These are phyloP conservation scores for Ogataea methanolica DNA, from an alignment of 805 yeast species.

Conservation along the genomic window DNA sequence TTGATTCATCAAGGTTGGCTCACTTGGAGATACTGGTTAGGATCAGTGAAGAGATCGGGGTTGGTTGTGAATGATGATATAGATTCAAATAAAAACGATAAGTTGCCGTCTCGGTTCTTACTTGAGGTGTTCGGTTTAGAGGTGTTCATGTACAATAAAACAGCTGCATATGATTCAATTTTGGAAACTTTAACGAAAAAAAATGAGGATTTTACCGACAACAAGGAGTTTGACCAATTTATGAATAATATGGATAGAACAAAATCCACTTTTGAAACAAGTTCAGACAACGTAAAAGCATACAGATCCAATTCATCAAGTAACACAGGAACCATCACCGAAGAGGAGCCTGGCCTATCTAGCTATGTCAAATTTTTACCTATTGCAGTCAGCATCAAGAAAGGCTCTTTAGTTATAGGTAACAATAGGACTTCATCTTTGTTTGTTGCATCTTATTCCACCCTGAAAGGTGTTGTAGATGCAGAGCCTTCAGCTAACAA, in stretches of 20 bases:
- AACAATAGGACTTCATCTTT: constrained; percentile 74
- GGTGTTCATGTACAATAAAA: constrained; percentile 75
- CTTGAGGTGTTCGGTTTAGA: constrained; percentile 75
- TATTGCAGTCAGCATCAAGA: constrained; percentile 49
- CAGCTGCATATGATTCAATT: constrained; percentile 68
- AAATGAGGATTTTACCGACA: constrained; percentile 1
- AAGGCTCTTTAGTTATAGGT: constrained; percentile 76
- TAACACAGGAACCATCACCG: constrained; percentile 7
- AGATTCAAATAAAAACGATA: constrained; percentile 33
- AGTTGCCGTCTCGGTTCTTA: constrained; percentile 51
- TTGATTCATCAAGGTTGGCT: constrained; percentile 67
- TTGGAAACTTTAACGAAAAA: constrained; percentile 28
- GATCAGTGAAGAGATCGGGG: constrained; percentile 37
- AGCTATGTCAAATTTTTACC: constrained; percentile 48
- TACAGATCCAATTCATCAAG: background rate
- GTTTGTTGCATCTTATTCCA: constrained; percentile 53
- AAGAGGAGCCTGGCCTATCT: constrained; percentile 3
- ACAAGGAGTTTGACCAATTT: constrained; percentile 5
- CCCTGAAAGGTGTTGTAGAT: constrained; percentile 57
- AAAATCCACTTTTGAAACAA: constrained; percentile 2
- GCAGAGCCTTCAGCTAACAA: constrained; percentile 38
- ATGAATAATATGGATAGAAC: constrained; percentile 2
- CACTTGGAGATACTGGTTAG: constrained; percentile 92
- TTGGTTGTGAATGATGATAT: constrained; percentile 22
- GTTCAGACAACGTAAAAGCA: constrained; percentile 3